A percentile compares a stretch with the other conserved stretches of the same genome.
phyloP scores from a whole-genome alignment of 495 filamentous ascomycete genomes.

The Talaromyces proteolyticus region DNA sequence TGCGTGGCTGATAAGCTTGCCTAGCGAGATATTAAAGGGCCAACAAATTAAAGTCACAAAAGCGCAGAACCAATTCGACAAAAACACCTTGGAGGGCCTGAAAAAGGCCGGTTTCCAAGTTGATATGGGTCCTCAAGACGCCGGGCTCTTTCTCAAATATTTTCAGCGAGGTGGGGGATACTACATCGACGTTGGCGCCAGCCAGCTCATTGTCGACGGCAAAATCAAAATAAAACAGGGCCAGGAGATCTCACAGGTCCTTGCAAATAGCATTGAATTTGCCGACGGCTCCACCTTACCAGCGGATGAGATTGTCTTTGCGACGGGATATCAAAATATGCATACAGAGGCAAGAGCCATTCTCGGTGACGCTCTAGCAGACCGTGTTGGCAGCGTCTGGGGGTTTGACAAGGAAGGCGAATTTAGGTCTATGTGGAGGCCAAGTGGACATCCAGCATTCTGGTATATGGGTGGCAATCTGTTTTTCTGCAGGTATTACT shows the following conservation, averaged over 20 bases:
- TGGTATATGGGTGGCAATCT: slow-evolving; percentile 86
- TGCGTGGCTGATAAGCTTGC: slow-evolving; percentile 48
- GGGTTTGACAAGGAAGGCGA: slow-evolving; percentile 77
- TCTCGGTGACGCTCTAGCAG: slow-evolving; percentile 64
- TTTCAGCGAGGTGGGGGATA: slow-evolving; percentile 69
- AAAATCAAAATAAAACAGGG: slow-evolving; percentile 72
- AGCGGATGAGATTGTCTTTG: slow-evolving; percentile 74
- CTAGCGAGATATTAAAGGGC: slow-evolving; percentile 51
- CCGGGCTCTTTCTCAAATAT: slow-evolving; percentile 66
- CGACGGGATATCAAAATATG: slow-evolving; percentile 84
- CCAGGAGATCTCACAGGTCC: slow-evolving; percentile 47
- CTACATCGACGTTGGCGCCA: slow-evolving; percentile 71
- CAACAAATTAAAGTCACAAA: slow-evolving; percentile 45
- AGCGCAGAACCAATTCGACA: slow-evolving; percentile 43
- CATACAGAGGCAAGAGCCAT: slow-evolving; percentile 51
- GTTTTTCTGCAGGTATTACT: slow-evolving; percentile 66
- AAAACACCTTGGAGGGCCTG: slow-evolving; percentile 51
- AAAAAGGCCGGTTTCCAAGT: slow-evolving; percentile 60
- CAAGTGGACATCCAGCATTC: slow-evolving; percentile 65
- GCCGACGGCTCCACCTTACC: slow-evolving; percentile 59
- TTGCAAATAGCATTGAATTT: slow-evolving; percentile 49
- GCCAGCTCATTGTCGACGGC: slow-evolving; percentile 65
- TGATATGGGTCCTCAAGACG: slow-evolving; percentile 57
- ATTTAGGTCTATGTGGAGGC: slow-evolving; percentile 62
- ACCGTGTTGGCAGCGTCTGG: slow-evolving; percentile 66